Percentiles rank a stretch among this genome's conserved stretches.
Evolutionary conservation across 179 eudicot species (phyloP).

Genomic region (Dionaea muscipula): DNA sequence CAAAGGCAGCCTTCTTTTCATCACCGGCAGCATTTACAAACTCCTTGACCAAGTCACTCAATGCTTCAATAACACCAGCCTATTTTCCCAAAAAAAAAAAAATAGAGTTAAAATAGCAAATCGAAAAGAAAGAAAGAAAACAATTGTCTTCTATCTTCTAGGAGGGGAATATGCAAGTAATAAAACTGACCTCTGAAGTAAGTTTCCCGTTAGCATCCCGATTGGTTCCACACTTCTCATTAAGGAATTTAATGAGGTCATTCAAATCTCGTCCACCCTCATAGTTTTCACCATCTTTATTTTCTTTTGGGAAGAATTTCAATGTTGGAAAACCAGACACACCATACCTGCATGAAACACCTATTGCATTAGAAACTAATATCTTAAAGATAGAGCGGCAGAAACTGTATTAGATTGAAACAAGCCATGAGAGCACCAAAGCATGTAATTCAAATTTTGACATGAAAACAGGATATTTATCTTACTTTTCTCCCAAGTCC

Average conservation of each 20-base stretch:
- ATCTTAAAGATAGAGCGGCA: neutral
- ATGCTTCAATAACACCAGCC: conserved; percentile 57
- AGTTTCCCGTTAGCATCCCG: conserved; percentile 80
- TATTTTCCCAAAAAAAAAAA: conserved; percentile 11
- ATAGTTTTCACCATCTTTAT: conserved; percentile 94
- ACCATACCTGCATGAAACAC: conserved; percentile 46
- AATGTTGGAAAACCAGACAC: conserved; percentile 84
- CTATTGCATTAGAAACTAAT: conserved; percentile 5
- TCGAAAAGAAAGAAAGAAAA: neutral
- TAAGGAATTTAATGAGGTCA: conserved; percentile 70
- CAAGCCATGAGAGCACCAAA: no score
- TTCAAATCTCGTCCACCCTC: conserved; percentile 77
- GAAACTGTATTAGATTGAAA: neutral
- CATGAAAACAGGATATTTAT: conserved; percentile 4
- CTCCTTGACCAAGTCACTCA: conserved; percentile 71
- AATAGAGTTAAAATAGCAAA: neutral
- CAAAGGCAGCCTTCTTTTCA: conserved; percentile 54
- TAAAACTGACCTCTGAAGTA: conserved; percentile 47
- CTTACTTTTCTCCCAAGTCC: conserved; percentile 78
- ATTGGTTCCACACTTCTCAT: conserved; percentile 79
- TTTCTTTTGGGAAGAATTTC: conserved; percentile 86
- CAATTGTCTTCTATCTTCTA: neutral
- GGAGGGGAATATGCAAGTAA: conserved; percentile 11
- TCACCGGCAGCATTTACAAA: conserved; percentile 54
- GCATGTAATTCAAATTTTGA: neutral